phyloP scores from a whole-genome alignment of 305 asterid species.

The Ilex paraguariensis region DNA sequence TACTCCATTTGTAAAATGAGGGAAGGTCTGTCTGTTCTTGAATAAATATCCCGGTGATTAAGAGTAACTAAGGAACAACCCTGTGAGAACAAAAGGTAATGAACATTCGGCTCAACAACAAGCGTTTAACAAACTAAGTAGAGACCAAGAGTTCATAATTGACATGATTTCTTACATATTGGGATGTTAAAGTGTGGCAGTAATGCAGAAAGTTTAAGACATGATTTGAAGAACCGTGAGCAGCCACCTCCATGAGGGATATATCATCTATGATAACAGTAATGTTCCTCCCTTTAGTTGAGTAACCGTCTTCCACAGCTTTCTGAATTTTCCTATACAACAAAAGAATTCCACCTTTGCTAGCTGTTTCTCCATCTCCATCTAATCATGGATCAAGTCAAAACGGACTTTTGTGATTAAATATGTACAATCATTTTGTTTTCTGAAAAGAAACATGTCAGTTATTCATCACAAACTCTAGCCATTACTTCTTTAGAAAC shows the following conservation, averaged over 20 bases:
- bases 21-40: constrained; percentile 40
- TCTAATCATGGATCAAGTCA: constrained; percentile 24
- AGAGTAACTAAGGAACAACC: constrained; percentile 67
- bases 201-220: constrained; percentile 78
- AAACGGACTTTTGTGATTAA: not conserved
- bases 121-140: not conserved
- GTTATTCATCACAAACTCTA: too few species aligned
- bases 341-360: constrained; percentile 42
- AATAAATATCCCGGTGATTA: constrained; percentile 74
- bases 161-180: constrained; percentile 50
- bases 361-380: constrained; percentile 30
- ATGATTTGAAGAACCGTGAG: constrained; percentile 54
- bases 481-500: too few species aligned
- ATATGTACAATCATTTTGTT: too few species aligned
- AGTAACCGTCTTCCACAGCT: constrained; percentile 49
- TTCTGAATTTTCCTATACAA: constrained; percentile 69
- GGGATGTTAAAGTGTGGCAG: constrained; percentile 60
- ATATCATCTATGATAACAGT: constrained; percentile 70
- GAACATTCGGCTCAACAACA: constrained; percentile 8
- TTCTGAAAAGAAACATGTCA: too few species aligned
- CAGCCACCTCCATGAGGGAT: constrained; percentile 84
- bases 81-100: constrained; percentile 24
- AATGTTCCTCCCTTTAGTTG: constrained; percentile 33
- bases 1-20: constrained; percentile 63
- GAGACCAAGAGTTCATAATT: constrained; percentile 1